Base-by-base conservation (phyloP, 2,329 filamentous ascomycete species). In the Aureobasidium uvarum region DNA sequence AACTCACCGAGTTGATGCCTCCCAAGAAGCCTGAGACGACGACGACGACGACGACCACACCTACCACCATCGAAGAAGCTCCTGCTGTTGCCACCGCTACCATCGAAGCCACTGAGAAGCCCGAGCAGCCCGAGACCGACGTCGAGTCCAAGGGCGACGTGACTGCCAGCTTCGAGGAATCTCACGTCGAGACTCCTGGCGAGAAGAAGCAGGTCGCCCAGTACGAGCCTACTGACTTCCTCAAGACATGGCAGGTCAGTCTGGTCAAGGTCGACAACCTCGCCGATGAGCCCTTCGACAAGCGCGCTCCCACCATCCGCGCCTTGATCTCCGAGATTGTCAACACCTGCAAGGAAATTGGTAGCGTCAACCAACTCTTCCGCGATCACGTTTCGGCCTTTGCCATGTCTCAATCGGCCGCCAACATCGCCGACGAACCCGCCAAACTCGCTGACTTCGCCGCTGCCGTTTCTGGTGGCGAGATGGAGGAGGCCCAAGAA, bases 341-440 rank as follows among this genome's bases (percentile, higher is more conserved):
- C 75, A 98, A 97, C 75, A 95, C 96, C 0, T 98, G 97, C 83
- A 98, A 97, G 79, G 93, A 98, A 76, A 92, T 99, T 63, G 94
- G 94, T 11, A 89, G 88, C 51, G 86, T 97, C 78, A 99, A 98
- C 79, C 92, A 90, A 67, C 83, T 99, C 23, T 99, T 99, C 83
- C 87, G 94, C 66, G 95, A 99, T 73, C 95, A 99, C 74, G 96
- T 99, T 64, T 96, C 93, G 0, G 96, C 94, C 1, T 99, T 98
- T 75, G 94, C 92, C 36, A 96, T 96, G 83, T 96, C 92, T 72
- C 92, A 96, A 71, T 96, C 91, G 11, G 91, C 93, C 0, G 93
- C 94, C 64, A 99, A 98, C 71, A 91, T 99, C 59, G 94, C 92
- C 55, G 90, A 96, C 43, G 95, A 99, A 71, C 95, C 95, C 7